Conservation (phyloP, 345 rosid species). For the Nephelium lappaceum region DNA sequence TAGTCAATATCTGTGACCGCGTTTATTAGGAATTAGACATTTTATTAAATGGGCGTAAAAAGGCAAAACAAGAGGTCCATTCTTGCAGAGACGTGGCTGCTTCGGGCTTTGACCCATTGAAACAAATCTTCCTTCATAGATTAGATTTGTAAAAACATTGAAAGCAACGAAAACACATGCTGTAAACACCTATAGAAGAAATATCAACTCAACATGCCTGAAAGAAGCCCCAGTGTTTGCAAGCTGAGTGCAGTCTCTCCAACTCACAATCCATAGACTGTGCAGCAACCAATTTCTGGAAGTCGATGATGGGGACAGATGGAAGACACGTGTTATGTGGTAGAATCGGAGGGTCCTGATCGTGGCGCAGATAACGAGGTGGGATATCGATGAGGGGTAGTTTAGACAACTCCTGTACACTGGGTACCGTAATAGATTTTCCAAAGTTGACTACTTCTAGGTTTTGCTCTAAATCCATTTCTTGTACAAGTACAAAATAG, state of each 20-base stretch:
- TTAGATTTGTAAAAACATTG: no score
- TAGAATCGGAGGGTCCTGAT: conserved; percentile 18
- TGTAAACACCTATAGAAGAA: no score
- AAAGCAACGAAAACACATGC: no score
- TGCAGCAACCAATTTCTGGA: conserved; percentile 27
- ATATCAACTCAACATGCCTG: conserved; percentile 26
- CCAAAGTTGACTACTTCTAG: conserved; percentile 41
- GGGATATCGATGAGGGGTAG: conserved; percentile 41
- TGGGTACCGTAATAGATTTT: conserved; percentile 47
- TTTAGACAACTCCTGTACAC: conserved; percentile 49
- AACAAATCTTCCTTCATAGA: no score
- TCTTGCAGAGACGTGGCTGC: no score
- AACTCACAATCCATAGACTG: conserved; percentile 30
- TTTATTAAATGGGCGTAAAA: no score
- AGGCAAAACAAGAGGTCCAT: no score
- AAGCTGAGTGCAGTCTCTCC: conserved; percentile 39
- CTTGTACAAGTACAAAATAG: not conserved
- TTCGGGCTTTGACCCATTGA: no score
- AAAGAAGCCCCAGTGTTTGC: conserved; percentile 51
- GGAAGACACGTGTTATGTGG: conserved; percentile 1
- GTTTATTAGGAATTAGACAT: no score
- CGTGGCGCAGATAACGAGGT: conserved; percentile 32
- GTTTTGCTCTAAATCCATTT: not conserved
- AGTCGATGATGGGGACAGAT: conserved; percentile 44
- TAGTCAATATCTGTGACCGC: no score